Base-by-base conservation (phyloP, 768 basidiomycete species). In the Rhizopogon vulgaris region DNA sequence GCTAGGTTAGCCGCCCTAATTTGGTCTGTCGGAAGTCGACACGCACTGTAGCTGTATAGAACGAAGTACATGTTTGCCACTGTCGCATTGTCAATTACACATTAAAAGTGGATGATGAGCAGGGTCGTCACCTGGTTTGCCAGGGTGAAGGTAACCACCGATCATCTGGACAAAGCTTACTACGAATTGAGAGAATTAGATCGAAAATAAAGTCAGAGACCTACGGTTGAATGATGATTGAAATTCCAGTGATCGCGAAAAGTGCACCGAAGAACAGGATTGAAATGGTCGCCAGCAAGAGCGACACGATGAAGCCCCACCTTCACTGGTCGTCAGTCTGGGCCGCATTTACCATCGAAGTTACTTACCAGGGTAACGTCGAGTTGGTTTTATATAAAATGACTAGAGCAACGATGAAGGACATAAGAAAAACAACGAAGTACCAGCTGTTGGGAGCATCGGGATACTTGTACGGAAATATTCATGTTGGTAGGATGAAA, bases 351-450 rank as follows among this genome's bases (percentile, higher is more conserved):
- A 9, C 17, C 5, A 41, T 34, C 18, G 11, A 22, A 58, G 69
- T 50, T n/a, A 42, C 14, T 51, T 59, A 77, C 82, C 82, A 82
- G 6, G 82, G 81, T 32, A 84, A 63, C 4, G 73, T 77, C 10
- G 80, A 78, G 22, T 22, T 22, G 22, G 22, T 22, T 22, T 22
- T 22, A 22, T 22, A 22, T 22, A 22, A 22, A 22, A 49, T 74
- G 55, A 15, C 69, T 39, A 49, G 18, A 12, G 41, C 14, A 30
- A 49, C 6, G 6, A 28, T 3, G 6, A 51, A 41, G 17, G 54
- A 43, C 17, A 48, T 5, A 5, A 58, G 6, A 36, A 66, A 41
- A 6, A 55, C 54, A 4, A 45, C 48, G 17, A 52, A 51, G 55
- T 66, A 66, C 65, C 62, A 62, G 39, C 52, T 54, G 27, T 58